A percentile compares a stretch with the other conserved stretches of the same genome.
Evolutionary conservation across 2,329 filamentous ascomycete genomes (phyloP).

Genomic region (Colletotrichum sp.): DNA sequence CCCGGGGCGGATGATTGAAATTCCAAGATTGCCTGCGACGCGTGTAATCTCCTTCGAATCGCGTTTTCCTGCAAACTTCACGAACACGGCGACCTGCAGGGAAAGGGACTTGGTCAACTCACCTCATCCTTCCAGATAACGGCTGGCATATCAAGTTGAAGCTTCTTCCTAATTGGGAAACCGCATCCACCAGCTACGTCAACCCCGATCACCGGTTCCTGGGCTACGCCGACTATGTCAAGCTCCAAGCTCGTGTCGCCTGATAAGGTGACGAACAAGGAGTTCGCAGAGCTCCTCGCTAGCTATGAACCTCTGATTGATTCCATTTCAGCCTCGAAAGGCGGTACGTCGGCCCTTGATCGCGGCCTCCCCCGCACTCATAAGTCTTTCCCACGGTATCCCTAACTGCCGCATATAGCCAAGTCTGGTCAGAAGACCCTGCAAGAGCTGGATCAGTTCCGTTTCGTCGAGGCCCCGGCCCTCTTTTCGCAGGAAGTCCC

Average conservation of each 20-base stretch:
- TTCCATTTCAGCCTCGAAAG: slow-evolving; percentile 49
- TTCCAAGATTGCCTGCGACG: neutral
- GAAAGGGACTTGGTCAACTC: neutral
- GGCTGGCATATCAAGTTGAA: neutral
- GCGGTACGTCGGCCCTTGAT: slow-evolving; percentile 36
- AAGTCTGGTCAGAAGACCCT: slow-evolving; percentile 58
- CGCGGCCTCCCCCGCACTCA: neutral
- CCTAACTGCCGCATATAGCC: slow-evolving; percentile 31
- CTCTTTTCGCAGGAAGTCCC: slow-evolving; percentile 43
- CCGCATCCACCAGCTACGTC: neutral
- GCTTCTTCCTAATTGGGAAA: neutral
- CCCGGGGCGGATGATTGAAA: neutral
- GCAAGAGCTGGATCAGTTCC: slow-evolving; percentile 62
- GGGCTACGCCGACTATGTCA: neutral
- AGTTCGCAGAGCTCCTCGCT: slow-evolving; percentile 40
- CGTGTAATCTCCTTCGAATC: neutral
- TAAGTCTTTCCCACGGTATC: slow-evolving; percentile 5
- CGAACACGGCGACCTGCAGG: neutral
- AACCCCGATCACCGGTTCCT: neutral
- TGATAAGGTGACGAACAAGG: slow-evolving; percentile 28
- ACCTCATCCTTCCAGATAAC: neutral
- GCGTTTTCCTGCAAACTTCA: neutral
- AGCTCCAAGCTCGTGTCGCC: slow-evolving; percentile 2
- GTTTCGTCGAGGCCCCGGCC: slow-evolving; percentile 59
- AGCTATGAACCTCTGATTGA: slow-evolving; percentile 46